Base-by-base conservation (phyloP, 495 filamentous ascomycete genomes). In the Podospora pseudopauciseta region DNA sequence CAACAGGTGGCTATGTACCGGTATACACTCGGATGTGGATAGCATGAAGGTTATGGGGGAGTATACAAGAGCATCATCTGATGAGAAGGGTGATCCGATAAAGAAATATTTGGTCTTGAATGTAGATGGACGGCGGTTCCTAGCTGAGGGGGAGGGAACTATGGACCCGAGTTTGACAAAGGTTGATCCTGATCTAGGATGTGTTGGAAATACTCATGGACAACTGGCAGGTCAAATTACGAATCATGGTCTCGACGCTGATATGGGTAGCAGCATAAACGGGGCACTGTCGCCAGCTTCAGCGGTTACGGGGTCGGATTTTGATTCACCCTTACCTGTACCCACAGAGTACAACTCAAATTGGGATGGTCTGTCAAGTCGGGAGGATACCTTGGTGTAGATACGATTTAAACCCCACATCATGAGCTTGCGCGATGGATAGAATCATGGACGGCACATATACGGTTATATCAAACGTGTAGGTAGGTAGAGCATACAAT, bases 1-100 rank as follows among this genome's bases (percentile, higher is more conserved):
- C 16, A 34, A 26, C 26, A 27, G 64, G 28, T 65, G 64, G 64
- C 4, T 57, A 32, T 65, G 64, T 49, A 65, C 64, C 4, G 64
- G 64, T 4, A 26, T 28, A 2, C 54, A 57, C n/a, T 58, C 20
- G 23, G 64, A 59, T n/a, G 27, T 27, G 16, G 64, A 65, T 16
- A n/a, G 13, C 18, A 19, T 49, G 27, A 18, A n/a, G 53, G 54
- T 65, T 3, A 20, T 59, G 5, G 64, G 49, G 11, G 64, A 65
- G 64, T 65, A 65, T 20, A 65, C 64, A 13, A 57, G 53, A 20
- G 54, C 59, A 15, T 0, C 20, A 27, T 4, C 27, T 7, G 64
- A 57, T 23, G 64, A 65, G 2, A 58, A n/a, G 6, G 64, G 64
- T 3, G 44, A 59, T 3, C 20, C 20, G 15, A 54, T 59, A 9